Conservation (phyloP, 179 eudicot species). For the Spinacia oleracea region DNA sequence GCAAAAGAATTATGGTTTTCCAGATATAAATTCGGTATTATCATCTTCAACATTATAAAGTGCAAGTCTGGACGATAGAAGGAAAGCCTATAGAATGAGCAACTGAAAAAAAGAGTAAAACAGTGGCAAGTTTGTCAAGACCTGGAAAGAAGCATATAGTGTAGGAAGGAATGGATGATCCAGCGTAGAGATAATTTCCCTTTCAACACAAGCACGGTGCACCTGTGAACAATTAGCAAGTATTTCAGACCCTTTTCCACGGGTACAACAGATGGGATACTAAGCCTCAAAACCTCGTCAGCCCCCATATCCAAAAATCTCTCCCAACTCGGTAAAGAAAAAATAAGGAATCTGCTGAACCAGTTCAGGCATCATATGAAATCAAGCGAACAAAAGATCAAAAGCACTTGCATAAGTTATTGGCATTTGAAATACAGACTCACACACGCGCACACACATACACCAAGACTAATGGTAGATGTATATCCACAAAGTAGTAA, state of each 20-base stretch:
- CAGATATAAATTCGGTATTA: not conserved
- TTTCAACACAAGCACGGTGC: slow-evolving; percentile 95
- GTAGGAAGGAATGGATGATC: slow-evolving; percentile 98
- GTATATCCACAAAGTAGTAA: no score
- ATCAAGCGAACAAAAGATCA: not conserved
- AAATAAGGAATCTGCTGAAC: not conserved
- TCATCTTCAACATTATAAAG: not conserved
- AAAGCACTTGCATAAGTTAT: not conserved
- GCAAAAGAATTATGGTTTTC: not conserved
- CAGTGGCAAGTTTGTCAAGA: slow-evolving; percentile 21
- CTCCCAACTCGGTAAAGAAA: not conserved
- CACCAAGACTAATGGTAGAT: not conserved
- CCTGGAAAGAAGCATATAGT: slow-evolving; percentile 92
- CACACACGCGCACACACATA: not conserved
- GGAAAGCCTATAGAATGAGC: not conserved
- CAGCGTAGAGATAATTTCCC: slow-evolving; percentile 81
- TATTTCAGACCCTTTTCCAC: slow-evolving; percentile 18
- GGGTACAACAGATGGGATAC: not conserved
- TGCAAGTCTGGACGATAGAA: not conserved
- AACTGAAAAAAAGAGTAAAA: not conserved
- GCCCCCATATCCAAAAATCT: not conserved
- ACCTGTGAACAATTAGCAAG: slow-evolving; percentile 54
- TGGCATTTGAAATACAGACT: not conserved
- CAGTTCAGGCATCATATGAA: not conserved
- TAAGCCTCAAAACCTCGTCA: not conserved